Evolutionary conservation across 768 basidiomycete species (phyloP), one percentile per base, ranked within the genome.

Genomic region (Lactifluus subvellereus): DNA sequence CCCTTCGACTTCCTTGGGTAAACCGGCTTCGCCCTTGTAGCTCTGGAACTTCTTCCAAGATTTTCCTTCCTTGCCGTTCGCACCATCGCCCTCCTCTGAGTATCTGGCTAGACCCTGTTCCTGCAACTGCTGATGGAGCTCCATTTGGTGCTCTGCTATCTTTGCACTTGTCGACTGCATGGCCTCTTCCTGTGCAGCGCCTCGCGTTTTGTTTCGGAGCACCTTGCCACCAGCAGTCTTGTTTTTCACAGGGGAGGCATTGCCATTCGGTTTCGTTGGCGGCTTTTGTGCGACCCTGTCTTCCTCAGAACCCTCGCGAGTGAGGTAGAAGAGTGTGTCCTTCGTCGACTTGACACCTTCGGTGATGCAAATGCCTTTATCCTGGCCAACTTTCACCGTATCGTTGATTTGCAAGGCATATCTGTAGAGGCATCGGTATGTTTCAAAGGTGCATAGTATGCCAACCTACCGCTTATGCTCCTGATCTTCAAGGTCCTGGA

Each of bases 31-130:
- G 38, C 95, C 89, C 75, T 94, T 94, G 76, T 98, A 99, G 69
- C 94, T 96, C 77, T 93, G 93, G 78, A 96, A 98, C 65, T 87
- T 84, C 73, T 95, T 96, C 89, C 94, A 95, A 14, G 86, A 84
- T 73, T 98, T 98, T 42, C 91, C 92, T 70, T 94, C 88, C 68
- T 91, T 93, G 14, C 87, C 88, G 47, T 82, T 82, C 22, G 78
- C 77, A 0, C 84, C 90, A 38, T 82, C 86, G 7, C 87, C 91
- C 59, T 87, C 89, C 69, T 91, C 91, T 0, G 91, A 89, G 72
- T 85, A 97, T 71, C 84, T 88, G 62, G 87, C 82, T 45, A 98
- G 70, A 16, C 96, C 97, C 48, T 88, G 88, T 2, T 79, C 73
- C 69, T 97, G 94, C 49, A 94, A 75, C 66, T 80, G 80, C 38